Base-by-base conservation (phyloP, 768 basidiomycete genomes). In the Porphyrellus cyaneotinctus region DNA sequence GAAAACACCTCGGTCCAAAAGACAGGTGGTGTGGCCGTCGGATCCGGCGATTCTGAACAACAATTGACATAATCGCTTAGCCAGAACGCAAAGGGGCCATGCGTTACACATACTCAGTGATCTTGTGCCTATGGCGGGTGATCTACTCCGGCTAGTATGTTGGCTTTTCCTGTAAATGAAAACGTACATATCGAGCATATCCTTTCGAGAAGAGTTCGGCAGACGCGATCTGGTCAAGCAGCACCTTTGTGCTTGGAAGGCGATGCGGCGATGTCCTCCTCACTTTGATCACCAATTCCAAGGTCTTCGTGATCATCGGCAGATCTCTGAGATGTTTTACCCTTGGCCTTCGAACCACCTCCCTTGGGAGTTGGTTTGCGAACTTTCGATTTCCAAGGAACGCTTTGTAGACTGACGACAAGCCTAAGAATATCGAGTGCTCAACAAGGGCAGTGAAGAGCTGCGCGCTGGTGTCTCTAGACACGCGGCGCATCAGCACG, bases 1-100 rank as follows among this genome's bases (percentile, higher is more conserved):
- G 92, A 95, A 72, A 94, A 99, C 0, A 97, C 91, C 70, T 99
- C 97, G 0, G 89, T 91, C 97, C 97, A 99, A 69, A 94, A 91
- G 4, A 94, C 86, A 1, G 95, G 95, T 4, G 92, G 85, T 11
- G 83, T 84, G 47, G 57, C 76, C 33, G 71, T 73, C 46, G 85
- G 86, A 69, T 88, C 80, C 28, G 50, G 57, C 2, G 65, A 56
- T 47, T 58, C 69, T 69, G 20, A 46, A 56, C 11, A 39, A n/a
- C 12, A 37, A 33, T 57, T 66, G 58, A 62, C 64, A 64, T 54
- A 60, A 60, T 53, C 58, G 51, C 56, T 60, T 52, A 60, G 35
- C 43, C n/a, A 65, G 62, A 35, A 44, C 23, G 37, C n/a, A n/a
- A n/a, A n/a, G n/a, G n/a, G 32, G 53, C 41, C 42, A 51, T 33